Conservation (phyloP, 352 stramenopile genomes). For the Pythium folliculosum region DNA sequence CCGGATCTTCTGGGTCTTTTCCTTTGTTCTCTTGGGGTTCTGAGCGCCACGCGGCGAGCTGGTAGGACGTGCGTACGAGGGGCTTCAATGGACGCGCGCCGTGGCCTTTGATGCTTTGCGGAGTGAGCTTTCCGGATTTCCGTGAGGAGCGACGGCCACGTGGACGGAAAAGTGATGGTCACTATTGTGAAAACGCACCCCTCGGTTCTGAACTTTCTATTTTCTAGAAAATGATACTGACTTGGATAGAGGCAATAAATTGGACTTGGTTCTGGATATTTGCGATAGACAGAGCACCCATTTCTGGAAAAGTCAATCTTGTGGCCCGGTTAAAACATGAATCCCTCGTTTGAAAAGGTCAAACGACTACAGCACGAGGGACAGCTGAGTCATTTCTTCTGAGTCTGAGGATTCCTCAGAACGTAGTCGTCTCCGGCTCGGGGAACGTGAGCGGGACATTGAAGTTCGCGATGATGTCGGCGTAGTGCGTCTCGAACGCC, state of each 20-base stretch:
- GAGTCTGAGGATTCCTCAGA: conserved; percentile 1
- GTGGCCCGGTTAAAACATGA: conserved; percentile 3
- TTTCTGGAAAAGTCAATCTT: conserved; percentile 8
- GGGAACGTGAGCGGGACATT: conserved; percentile 34
- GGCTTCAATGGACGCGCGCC: not conserved
- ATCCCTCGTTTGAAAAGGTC: conserved; percentile 18
- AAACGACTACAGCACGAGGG: conserved; percentile 4
- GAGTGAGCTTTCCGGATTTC: too few relatives aligned
- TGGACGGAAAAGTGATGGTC: conserved; percentile 20
- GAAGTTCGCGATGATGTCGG: conserved; percentile 33
- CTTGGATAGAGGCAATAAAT: too few relatives aligned
- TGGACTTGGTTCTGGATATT: too few relatives aligned
- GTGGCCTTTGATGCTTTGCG: conserved; percentile 15
- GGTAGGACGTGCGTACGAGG: too few relatives aligned
- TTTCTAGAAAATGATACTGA: conserved; percentile 16
- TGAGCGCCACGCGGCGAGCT: not conserved
- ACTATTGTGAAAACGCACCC: conserved; percentile 5
- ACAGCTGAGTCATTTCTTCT: conserved; percentile 15
- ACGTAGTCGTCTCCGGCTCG: not conserved
- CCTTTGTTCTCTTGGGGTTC: not conserved
- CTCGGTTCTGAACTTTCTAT: conserved; percentile 11
- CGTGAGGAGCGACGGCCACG: conserved; percentile 15
- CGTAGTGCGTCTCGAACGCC: conserved; percentile 34
- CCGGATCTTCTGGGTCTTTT: not conserved
- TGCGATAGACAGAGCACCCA: not conserved